Percentiles rank a stretch among this genome's conserved stretches.
phyloP scores from a whole-genome alignment of 1,284 basidiomycete species.

The Calocybe gambosa region DNA sequence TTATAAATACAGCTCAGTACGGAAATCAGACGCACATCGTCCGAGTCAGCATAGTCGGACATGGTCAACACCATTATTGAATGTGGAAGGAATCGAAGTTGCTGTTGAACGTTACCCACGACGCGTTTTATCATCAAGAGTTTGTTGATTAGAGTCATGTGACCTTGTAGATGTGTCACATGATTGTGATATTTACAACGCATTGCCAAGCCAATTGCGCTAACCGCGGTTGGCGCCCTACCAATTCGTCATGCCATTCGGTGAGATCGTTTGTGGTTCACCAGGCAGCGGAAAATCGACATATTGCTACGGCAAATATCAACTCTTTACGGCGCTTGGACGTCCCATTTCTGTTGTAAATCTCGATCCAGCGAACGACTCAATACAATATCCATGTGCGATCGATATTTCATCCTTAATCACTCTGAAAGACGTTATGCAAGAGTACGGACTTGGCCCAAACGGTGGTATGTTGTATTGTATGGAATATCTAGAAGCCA shows the following conservation, averaged over 20 bases:
- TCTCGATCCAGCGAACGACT: slow-evolving; percentile 92
- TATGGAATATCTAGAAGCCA: slow-evolving; percentile 95
- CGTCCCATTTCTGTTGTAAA: slow-evolving; percentile 90
- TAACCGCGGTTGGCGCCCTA: too few species aligned
- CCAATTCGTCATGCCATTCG: slow-evolving; percentile 82
- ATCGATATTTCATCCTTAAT: slow-evolving; percentile 86
- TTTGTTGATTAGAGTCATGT: too few species aligned
- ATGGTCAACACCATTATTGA: not conserved
- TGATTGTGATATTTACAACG: too few species aligned
- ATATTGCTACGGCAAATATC: slow-evolving; percentile 90
- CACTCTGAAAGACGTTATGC: slow-evolving; percentile 86
- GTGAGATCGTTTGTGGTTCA: slow-evolving; percentile 85
- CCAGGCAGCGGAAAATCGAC: slow-evolving; percentile 94
- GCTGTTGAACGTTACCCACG: not conserved
- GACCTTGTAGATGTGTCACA: too few species aligned
- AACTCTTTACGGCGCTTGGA: slow-evolving; percentile 82
- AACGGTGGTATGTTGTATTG: slow-evolving; percentile 98
- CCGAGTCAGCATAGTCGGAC: slow-evolving; percentile 21
- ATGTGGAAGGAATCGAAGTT: not conserved
- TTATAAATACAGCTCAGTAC: too few species aligned
- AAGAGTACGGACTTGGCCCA: slow-evolving; percentile 81
- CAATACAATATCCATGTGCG: slow-evolving; percentile 86
- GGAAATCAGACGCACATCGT: slow-evolving; percentile 19
- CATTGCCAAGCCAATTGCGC: too few species aligned
- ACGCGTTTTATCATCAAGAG: not conserved